Base-by-base conservation (phyloP, 805 yeast genomes). In the Metschnikowia koreensis region DNA sequence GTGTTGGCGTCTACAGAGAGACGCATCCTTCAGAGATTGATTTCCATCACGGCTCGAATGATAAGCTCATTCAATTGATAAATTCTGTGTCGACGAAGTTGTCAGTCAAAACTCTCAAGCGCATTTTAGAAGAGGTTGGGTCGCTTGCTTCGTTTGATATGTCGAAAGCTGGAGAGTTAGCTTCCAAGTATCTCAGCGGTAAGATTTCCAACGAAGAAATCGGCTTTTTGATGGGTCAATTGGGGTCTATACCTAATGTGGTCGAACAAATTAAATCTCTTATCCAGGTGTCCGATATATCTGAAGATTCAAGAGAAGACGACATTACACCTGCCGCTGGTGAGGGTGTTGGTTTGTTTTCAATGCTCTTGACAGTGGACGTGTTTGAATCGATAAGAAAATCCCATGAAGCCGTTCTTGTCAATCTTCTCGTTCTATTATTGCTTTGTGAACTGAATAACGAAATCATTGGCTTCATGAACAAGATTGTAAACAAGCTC, bases 391-490 rank as follows among this genome's bases (percentile, higher is more conserved):
- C 59, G 29, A 67, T 74, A 36, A 61, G 61, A 38, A 50, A 54
- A 13, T 50, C 50, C 1, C 77, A 74, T 51, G 69, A 66, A 46
- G 52, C 53, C 6, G 56, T 70, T 13, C 59, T 74, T 44, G 47
- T 67, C n/a, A 60, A 59, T 36, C 59, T 74, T 46, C 52, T 66
- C 10, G 58, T 70, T 2, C 58, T 74, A 43, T 60, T 74, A 31
- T 57, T 72, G 26, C 50, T 69, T 2, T 67, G 74, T 53, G 76
- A 73, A 44, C 60, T 60, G 7, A 66, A 66, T 54, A 68, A 66
- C 2, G 60, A 60, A 15, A 59, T 68, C 13, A 47, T 68, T 10
- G 53, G 52, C 7, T 57, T 68, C 16, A 54, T 66, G 38, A 66
- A 68, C 44, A 46, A 56, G 41, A 58, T 70, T 0, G 48, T 67